Evolutionary conservation across 495 filamentous ascomycete species (phyloP), one percentile per base, ranked within the genome.

Genomic region (Aspergillus cavernicola): DNA sequence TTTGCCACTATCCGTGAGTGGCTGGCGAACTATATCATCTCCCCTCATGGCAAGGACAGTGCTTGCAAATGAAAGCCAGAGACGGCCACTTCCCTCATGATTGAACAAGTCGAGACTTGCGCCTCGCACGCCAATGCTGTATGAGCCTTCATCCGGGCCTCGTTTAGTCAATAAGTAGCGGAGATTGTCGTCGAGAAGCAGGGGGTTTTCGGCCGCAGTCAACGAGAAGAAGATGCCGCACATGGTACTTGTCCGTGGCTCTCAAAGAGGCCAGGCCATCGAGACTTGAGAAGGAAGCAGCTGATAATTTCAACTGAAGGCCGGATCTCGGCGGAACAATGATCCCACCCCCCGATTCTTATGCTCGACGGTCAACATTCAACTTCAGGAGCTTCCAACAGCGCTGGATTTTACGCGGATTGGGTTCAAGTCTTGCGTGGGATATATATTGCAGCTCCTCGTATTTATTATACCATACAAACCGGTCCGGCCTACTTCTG

Each of bases 31-130:
- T 39, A 95, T 60, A 52, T 80, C 74, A 31, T 84, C 77, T 18
- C 93, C 92, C 58, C 93, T 81, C 16, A 99, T 75, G 4, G 91
- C 81, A 5, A 99, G 80, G 1, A 99, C 93, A 4, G 88, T 95
- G 12, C 93, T 91, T 4, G 83, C 76, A 59, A 92, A 87, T 15
- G 75, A 81, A 32, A 92, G 70, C 53, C 72, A 68, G 19, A 59
- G 24, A 20, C 52, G 20, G 18, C 37, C 32, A 38, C 42, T 26
- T 9, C 20, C 33, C 24, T 42, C 41, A 29, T 46, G 38, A 20
- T 28, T 51, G 20, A 51, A 54, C 23, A 29, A 32, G 18, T 39
- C 33, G 29, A 40, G 51, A n/a, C 31, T 42, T 9, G 40, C 58
- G 18, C 50, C 46, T 23, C 40, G 40, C 22, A 55, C 44, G 13